Evolutionary conservation across 306 rosid genomes (phyloP), one percentile per base, ranked within the genome.

Genomic region (Citrullus colocynthis): DNA sequence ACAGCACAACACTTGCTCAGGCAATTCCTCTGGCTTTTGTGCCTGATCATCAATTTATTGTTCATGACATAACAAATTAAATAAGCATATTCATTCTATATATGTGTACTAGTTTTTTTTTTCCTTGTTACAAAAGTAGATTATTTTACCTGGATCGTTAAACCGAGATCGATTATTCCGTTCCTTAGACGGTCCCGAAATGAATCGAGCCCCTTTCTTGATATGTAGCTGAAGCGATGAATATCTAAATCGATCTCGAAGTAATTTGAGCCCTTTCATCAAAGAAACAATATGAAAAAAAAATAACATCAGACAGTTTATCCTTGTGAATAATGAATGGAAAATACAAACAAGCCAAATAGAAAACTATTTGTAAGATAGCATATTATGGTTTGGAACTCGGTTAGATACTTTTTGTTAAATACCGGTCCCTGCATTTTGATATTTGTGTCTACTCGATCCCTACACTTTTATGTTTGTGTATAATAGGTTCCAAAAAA

Each of bases 201-300:
- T 14, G 96, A 72, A 45, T 94, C 98, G 1, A 94, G 92, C 55
- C 98, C 97, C 84, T 89, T 92, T 84, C 98, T 89, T 44, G 97
- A 90, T 62, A 94, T 90, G 87, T 92, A 94, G 91, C 98, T 87
- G 85, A 94, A 94, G 2, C 97, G 90, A 86, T 92, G 98, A 79
- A 94, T 90, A 84, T 94, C 98, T 18, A 94, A 85, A 87, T 94
- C 98, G 16, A 94, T 89, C 97, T 94, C 98, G 80, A 94, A 87
- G 86, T 90, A 94, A 71, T 90, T 87, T 72, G 95, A 82, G 80
- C 96, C 98, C 98, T 94, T 82, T 1, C 14, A 66, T 66, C 73
- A 37, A 65, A 6, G 20, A 62, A 62, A 32, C 42, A 34, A 32
- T 30, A 61, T 12, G 16, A 48, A 48, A 1, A 48, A 11, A 56